phyloP scores from a whole-genome alignment of 108 stramenopile genomes.

The Cyclotella sp. region DNA sequence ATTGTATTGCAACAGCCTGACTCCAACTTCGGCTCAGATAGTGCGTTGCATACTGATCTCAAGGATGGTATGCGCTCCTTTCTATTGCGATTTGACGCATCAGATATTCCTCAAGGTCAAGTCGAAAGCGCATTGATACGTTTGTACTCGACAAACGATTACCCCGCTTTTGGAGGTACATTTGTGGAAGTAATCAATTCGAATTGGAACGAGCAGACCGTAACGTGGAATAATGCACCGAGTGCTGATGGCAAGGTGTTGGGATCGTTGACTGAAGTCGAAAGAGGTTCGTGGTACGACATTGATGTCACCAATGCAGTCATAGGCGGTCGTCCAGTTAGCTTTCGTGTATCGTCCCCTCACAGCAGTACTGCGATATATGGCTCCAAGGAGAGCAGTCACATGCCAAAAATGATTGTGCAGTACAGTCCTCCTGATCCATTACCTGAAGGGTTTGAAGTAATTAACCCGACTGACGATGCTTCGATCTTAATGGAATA shows the following conservation, averaged over 20 bases:
- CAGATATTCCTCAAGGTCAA: constrained; percentile 43
- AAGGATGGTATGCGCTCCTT: constrained; percentile 44
- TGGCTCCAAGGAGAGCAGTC: constrained; percentile 46
- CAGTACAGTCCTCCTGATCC: constrained; percentile 35
- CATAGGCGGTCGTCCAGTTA: constrained; percentile 43
- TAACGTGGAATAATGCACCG: constrained; percentile 52
- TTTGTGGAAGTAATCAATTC: constrained; percentile 36
- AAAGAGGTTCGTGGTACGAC: constrained; percentile 50
- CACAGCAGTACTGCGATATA: constrained; percentile 41
- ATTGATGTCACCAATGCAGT: constrained; percentile 50
- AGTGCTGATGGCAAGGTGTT: constrained; percentile 41
- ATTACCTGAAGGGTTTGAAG: constrained; percentile 30
- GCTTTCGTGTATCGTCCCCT: constrained; percentile 52
- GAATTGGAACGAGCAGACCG: constrained; percentile 42
- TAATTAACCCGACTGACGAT: constrained; percentile 40
- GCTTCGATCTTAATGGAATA: constrained; percentile 44
- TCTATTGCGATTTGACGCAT: constrained; percentile 47
- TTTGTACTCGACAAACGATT: constrained; percentile 33
- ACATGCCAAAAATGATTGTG: constrained; percentile 39
- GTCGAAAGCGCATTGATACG: constrained; percentile 40
- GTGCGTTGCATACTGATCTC: constrained; percentile 29
- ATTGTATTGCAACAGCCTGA: constrained; percentile 29
- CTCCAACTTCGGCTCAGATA: constrained; percentile 39
- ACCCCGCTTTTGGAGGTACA: constrained; percentile 48
- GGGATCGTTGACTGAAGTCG: constrained; percentile 39